Percentiles rank a stretch among this genome's conserved stretches.
Conservation (phyloP, 306 rosid genomes). For the Vigna radiata region DNA sequence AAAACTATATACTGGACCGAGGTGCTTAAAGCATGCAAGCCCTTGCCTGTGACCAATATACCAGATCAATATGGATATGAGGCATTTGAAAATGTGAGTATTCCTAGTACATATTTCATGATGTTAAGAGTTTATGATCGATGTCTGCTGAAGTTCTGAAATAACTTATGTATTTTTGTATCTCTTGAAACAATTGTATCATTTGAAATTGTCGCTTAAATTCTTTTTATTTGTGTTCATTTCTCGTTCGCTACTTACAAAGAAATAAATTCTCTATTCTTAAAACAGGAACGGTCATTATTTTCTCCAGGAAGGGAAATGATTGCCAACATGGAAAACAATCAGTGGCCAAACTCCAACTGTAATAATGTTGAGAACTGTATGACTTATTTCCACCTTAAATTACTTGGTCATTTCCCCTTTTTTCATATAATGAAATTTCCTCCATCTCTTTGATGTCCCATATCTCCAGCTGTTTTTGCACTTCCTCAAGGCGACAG, state of each 20-base stretch:
- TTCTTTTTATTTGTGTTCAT: conserved; percentile 10
- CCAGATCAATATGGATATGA: conserved; percentile 48
- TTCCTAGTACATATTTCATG: conserved; percentile 36
- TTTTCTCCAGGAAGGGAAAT: conserved; percentile 50
- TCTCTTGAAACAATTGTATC: conserved; percentile 19
- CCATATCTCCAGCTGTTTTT: conserved; percentile 58
- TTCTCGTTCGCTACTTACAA: conserved; percentile 3
- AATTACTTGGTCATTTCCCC: conserved; percentile 24
- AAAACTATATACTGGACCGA: conserved; percentile 63
- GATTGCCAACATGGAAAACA: conserved; percentile 53
- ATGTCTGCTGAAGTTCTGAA: conserved; percentile 28
- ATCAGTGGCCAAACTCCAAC: conserved; percentile 55
- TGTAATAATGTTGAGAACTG: conserved; percentile 52
- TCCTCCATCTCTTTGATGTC: conserved; percentile 44
- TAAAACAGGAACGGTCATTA: conserved; percentile 61
- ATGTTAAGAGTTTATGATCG: conserved; percentile 12
- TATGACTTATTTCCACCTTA: conserved; percentile 49
- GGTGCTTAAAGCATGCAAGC: conserved; percentile 53
- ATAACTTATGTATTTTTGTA: conserved; percentile 19
- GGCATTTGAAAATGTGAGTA: conserved; percentile 66
- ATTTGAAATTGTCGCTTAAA: conserved; percentile 8
- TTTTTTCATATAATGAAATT: conserved; percentile 36
- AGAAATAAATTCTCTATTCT: conserved; percentile 32
- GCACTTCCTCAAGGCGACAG: conserved; percentile 46
- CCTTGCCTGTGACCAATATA: conserved; percentile 43